Evolutionary conservation across 2,329 filamentous ascomycete species (phyloP), one percentile per base, ranked within the genome.

Genomic region (Purpureocillium lavendulum): DNA sequence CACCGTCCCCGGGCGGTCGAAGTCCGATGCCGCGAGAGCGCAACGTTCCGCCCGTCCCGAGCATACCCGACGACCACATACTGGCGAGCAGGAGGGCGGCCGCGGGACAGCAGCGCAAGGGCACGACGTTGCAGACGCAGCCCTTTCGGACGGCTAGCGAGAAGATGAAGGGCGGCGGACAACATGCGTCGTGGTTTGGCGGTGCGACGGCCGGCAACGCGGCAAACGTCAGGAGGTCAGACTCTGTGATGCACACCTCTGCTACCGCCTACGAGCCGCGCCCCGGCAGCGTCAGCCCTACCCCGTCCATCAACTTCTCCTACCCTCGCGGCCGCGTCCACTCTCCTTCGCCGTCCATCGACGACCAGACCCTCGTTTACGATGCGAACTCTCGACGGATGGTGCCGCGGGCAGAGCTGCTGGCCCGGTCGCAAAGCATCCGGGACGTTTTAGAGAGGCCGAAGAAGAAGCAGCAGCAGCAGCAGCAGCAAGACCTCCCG

Each of bases 21-120:
- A 70, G 60, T 41, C 60, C 60, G 33, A 56, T 60, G 42, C 61
- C 57, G 46, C 58, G 56, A 32, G 49, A 57, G 15, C 58, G 64
- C 36, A 65, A 75, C 51, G 70, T 76, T 38, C 87, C 87, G 24
- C 87, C 87, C 1, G 80, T 95, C 2, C 89, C 88, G 29, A 70
- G 73, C 4, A 70, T 95, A 18, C 87, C 86, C 3, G 63, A 71
- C 30, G 62, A 71, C 39, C 53, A 58, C 32, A 30, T 14, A 30
- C n/a, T 30, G 29, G 29, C 29, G 29, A 30, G 29, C 11, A 7
- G 29, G 7, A 30, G 13, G 29, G 29, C 11, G 5, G 11, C 29
- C 29, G 29, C 11, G 11, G 40, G 40, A 26, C 33, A n/a, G 40
- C 32, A 39, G 30, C 36, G 28, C 48, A 65, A 65, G 43, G 49